Percentiles rank a stretch among this genome's conserved stretches.
Evolutionary conservation across 1,139 yeast genomes (phyloP).

Genomic region (Taiozyma sp.): DNA sequence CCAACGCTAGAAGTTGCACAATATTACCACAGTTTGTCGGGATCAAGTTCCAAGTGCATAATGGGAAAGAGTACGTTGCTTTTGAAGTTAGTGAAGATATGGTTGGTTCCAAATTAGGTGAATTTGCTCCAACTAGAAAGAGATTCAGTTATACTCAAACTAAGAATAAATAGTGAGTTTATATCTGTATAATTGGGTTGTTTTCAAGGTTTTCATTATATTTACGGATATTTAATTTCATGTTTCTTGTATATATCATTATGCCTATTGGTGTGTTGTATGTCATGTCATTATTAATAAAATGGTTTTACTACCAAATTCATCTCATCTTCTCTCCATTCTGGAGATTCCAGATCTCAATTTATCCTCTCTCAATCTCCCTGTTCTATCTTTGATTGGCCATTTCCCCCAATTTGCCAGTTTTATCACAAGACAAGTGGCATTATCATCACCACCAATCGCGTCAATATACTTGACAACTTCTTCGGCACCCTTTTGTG

Average conservation of each 20-base stretch:
- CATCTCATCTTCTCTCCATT: conserved; percentile 24
- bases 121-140: conserved; percentile 84
- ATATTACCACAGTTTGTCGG: conserved; percentile 95
- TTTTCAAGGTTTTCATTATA: background rate
- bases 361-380: conserved; percentile 69
- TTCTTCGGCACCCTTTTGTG: conserved; percentile 82
- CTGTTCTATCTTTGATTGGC: conserved; percentile 82
- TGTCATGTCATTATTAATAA: background rate
- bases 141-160: conserved; percentile 76
- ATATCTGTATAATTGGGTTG: background rate
- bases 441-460: conserved; percentile 91
- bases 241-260: background rate
- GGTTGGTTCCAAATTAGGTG: conserved; percentile 97
- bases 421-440: conserved; percentile 79
- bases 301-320: background rate
- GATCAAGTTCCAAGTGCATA: conserved; percentile 86
- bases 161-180: conserved; percentile 26
- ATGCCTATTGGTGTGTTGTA: background rate
- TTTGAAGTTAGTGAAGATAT: conserved; percentile 86
- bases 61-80: conserved; percentile 91
- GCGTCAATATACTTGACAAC: conserved; percentile 79
- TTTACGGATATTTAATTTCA: background rate
- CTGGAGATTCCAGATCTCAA: conserved; percentile 47
- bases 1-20: conserved; percentile 92
- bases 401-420: conserved; percentile 92